Percentiles rank a stretch among this genome's conserved stretches.
Evolutionary conservation across 805 yeast genomes (phyloP).

Genomic region (Clavispora fructus): DNA sequence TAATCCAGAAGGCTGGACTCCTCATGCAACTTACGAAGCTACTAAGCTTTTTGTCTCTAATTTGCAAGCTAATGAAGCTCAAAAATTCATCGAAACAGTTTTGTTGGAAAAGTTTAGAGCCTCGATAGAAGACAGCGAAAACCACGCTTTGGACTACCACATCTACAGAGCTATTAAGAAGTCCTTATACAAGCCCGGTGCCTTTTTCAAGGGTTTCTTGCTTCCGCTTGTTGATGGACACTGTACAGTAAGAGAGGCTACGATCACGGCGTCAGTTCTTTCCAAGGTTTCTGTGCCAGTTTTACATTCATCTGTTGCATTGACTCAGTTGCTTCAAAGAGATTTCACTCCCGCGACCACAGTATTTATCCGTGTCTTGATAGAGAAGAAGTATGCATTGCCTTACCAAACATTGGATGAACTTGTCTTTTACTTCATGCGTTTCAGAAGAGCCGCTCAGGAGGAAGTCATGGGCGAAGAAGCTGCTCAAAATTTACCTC

Average conservation of each 20-base stretch:
- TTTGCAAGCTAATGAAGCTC: conserved; percentile 82
- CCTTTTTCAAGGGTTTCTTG: conserved; percentile 93
- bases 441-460: conserved; percentile 65
- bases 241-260: conserved; percentile 89
- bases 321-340: conserved; percentile 71
- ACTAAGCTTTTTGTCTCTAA: conserved; percentile 91
- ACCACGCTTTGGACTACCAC: conserved; percentile 83
- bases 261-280: conserved; percentile 88
- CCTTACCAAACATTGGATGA: conserved; percentile 97
- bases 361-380: conserved; percentile 79
- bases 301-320: conserved; percentile 92
- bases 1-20: conserved; percentile 90
- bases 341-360: conserved; percentile 87
- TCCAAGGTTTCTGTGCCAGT: conserved; percentile 89
- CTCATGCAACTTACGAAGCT: conserved; percentile 92
- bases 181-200: conserved; percentile 93
- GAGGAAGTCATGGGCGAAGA: conserved; percentile 31
- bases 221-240: conserved; percentile 87
- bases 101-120: conserved; percentile 67
- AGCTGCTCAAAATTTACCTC: conserved; percentile 40
- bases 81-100: conserved; percentile 66
- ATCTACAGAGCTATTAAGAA: conserved; percentile 88
- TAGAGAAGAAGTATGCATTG: conserved; percentile 93
- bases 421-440: conserved; percentile 88
- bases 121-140: conserved; percentile 67